Conservation (phyloP, 2,329 filamentous ascomycete genomes). For the Colletotrichum incanum region DNA sequence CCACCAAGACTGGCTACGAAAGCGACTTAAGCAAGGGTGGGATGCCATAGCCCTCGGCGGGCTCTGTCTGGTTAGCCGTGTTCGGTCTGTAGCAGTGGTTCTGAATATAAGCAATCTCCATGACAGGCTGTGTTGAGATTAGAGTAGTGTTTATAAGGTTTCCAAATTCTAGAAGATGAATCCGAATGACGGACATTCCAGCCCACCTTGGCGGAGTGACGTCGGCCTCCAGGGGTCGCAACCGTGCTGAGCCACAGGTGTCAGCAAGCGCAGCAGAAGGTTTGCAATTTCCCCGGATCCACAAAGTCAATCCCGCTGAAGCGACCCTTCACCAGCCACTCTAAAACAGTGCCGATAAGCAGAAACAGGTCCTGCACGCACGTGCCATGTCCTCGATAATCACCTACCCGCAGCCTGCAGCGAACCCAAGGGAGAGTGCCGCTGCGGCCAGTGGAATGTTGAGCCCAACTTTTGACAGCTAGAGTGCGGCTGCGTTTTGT, state of each 20-base stretch:
- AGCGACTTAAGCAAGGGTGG: background rate
- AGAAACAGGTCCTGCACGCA: slow-evolving; percentile 16
- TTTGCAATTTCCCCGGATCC: slow-evolving; percentile 41
- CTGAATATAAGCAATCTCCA: slow-evolving; percentile 37
- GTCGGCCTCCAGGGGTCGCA: slow-evolving; percentile 30
- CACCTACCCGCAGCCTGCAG: slow-evolving; percentile 30
- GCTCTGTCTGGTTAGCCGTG: slow-evolving; percentile 16
- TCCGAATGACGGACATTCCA: slow-evolving; percentile 6
- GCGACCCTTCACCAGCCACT: slow-evolving; percentile 20
- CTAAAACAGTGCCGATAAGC: slow-evolving; percentile 19
- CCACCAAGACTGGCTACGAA: background rate
- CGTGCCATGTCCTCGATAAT: slow-evolving; percentile 24
- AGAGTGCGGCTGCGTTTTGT: slow-evolving; percentile 34
- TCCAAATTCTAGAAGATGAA: background rate
- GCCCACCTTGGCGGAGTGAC: slow-evolving; percentile 28
- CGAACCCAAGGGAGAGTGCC: slow-evolving; percentile 13
- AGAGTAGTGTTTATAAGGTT: background rate
- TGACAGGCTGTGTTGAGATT: background rate
- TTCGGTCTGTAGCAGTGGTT: slow-evolving; percentile 27
- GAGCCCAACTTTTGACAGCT: slow-evolving; percentile 42
- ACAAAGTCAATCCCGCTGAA: slow-evolving; percentile 14
- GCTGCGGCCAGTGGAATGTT: slow-evolving; percentile 37
- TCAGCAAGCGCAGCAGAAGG: slow-evolving; percentile 19
- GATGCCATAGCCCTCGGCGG: background rate
- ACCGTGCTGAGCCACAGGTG: slow-evolving; percentile 31